A percentile compares a stretch with the other conserved stretches of the same genome.
phyloP scores from a whole-genome alignment of 495 filamentous ascomycete species.

The Staphylotrichum longicolle region DNA sequence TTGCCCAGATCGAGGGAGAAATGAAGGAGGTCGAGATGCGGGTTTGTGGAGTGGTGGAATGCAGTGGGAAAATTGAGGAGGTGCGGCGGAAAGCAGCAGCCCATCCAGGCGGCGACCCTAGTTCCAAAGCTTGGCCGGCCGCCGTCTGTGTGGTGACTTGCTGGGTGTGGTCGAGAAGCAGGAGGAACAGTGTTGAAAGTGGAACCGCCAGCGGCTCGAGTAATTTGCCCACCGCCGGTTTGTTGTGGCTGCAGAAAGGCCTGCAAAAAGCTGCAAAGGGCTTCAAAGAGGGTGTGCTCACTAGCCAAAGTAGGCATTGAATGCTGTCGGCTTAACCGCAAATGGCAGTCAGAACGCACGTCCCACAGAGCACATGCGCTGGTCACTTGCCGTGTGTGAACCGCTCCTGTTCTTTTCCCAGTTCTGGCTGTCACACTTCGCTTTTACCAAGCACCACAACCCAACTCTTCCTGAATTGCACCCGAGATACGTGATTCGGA shows the following conservation, averaged over 20 bases:
- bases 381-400: slow-evolving; percentile 9
- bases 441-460: no score
- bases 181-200: background rate
- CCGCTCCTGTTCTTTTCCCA: background rate
- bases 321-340: background rate
- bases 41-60: slow-evolving; percentile 25
- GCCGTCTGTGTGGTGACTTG: no score
- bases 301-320: background rate
- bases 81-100: slow-evolving; percentile 35
- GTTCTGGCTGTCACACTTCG: background rate
- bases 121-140: slow-evolving; percentile 25
- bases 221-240: slow-evolving; percentile 10
- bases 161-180: slow-evolving; percentile 4
- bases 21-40: slow-evolving; percentile 18
- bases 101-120: slow-evolving; percentile 30
- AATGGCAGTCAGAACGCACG: slow-evolving; percentile 4
- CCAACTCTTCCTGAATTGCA: background rate
- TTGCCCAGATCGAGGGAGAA: slow-evolving; percentile 12
- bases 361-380: slow-evolving; percentile 6
- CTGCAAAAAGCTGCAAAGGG: no score
- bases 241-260: background rate
- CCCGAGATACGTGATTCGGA: background rate
- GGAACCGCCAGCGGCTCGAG: background rate
- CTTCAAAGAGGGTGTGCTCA: background rate
- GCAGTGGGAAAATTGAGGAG: slow-evolving; percentile 37